phyloP scores from a whole-genome alignment of 208 protist species.

The Leishmania tarentolae region DNA sequence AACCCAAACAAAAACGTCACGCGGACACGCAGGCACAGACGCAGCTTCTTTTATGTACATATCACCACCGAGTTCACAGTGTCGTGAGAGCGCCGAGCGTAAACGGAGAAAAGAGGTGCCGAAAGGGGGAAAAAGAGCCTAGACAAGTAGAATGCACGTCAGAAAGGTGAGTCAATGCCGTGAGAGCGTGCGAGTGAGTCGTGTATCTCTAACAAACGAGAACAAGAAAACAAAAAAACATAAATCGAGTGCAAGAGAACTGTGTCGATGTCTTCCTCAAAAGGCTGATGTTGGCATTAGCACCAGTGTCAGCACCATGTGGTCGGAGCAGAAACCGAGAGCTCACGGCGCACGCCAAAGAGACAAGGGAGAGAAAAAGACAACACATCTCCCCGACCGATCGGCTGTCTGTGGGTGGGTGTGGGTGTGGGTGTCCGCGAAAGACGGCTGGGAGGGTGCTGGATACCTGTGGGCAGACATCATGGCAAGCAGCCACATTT shows the following conservation, averaged over 20 bases:
- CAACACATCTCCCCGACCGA: not conserved
- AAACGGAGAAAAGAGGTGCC: not conserved
- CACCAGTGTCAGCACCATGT: too few relatives aligned
- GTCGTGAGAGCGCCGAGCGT: not conserved
- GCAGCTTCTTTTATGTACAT: constrained; percentile 1
- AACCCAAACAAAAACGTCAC: not conserved
- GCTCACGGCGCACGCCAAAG: not conserved
- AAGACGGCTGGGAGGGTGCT: not conserved
- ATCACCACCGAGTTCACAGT: not conserved
- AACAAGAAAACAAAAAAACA: not conserved
- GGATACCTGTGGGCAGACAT: not conserved
- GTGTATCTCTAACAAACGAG: not conserved
- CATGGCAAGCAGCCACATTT: not conserved
- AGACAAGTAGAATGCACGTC: not conserved
- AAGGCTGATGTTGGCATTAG: not conserved
- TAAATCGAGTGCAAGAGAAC: not conserved
- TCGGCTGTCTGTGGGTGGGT: not conserved
- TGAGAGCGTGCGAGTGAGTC: not conserved
- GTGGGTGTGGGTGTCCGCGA: not conserved
- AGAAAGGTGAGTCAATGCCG: not conserved
- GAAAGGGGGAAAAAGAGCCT: too few relatives aligned
- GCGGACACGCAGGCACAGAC: not conserved
- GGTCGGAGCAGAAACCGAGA: not conserved
- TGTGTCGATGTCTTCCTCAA: not conserved
- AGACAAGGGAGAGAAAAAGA: not conserved